phyloP scores from a whole-genome alignment of 2,329 filamentous ascomycete species.

The Chaetomiaceae sp. region DNA sequence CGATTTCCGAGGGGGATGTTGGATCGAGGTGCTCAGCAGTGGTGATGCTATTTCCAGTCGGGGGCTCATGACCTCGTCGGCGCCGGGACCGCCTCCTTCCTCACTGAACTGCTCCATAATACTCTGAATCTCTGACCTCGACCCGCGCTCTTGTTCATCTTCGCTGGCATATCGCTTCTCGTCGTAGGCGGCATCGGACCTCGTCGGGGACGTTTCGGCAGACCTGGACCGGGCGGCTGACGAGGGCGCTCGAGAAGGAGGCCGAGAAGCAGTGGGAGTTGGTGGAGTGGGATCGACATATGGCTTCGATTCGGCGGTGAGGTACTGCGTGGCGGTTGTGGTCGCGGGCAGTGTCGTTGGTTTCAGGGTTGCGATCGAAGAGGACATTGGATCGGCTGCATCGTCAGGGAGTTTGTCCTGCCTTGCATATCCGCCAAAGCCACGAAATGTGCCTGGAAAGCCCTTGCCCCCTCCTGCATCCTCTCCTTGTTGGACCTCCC shows the following conservation, averaged over 20 bases:
- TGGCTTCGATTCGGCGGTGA: conserved; percentile 43
- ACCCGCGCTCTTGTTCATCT: conserved; percentile 63
- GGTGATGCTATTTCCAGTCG: conserved; percentile 78
- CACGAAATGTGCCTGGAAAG: neutral
- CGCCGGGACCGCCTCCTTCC: conserved; percentile 63
- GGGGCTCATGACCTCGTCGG: conserved; percentile 88
- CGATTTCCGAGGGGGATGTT: conserved; percentile 78
- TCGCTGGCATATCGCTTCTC: conserved; percentile 55
- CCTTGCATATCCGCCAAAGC: neutral
- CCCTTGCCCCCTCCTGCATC: no score
- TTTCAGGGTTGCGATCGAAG: conserved; percentile 47
- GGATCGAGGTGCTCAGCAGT: conserved; percentile 59
- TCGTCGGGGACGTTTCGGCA: conserved; percentile 47
- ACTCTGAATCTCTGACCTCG: conserved; percentile 83
- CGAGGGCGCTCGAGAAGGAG: conserved; percentile 57
- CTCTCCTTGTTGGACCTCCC: neutral
- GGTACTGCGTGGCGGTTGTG: conserved; percentile 38
- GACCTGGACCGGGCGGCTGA: conserved; percentile 46
- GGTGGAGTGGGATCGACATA: conserved; percentile 58
- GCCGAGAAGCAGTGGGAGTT: conserved; percentile 51
- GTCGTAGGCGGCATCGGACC: conserved; percentile 53
- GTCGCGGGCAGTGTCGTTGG: conserved; percentile 39
- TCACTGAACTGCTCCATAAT: conserved; percentile 97
- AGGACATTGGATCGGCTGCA: conserved; percentile 36
- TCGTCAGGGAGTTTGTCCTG: conserved; percentile 16